Evolutionary conservation across 2,329 filamentous ascomycete species (phyloP).

Genomic region (Emmonsia crescens): DNA sequence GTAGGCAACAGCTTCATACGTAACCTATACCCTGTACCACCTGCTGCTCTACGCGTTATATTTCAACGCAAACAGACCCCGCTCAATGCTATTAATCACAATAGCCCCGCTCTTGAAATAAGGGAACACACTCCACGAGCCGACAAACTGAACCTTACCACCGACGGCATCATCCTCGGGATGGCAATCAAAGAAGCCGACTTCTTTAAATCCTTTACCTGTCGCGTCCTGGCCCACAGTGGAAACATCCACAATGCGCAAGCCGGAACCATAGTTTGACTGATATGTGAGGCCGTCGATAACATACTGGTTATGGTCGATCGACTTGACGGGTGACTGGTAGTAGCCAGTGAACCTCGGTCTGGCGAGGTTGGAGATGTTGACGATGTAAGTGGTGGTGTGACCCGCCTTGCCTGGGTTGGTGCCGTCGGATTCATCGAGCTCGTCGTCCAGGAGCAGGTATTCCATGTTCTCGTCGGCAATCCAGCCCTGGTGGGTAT

Average conservation of each 20-base stretch:
- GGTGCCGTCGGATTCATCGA: conserved; percentile 37
- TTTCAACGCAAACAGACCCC: conserved; percentile 42
- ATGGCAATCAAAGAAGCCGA: conserved; percentile 42
- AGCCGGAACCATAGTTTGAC: conserved; percentile 42
- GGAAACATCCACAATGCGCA: conserved; percentile 26
- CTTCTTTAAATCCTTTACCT: conserved; percentile 37
- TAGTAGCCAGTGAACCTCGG: conserved; percentile 37
- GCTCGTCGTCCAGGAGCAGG: conserved; percentile 44
- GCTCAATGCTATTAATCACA: conserved; percentile 44
- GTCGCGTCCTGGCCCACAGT: conserved; percentile 29
- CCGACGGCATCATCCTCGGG: conserved; percentile 40
- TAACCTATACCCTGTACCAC: not conserved
- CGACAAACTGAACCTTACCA: conserved; percentile 33
- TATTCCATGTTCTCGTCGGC: conserved; percentile 37
- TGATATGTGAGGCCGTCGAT: conserved; percentile 38
- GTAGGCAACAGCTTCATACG: not conserved
- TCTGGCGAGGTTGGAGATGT: conserved; percentile 35
- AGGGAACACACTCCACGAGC: conserved; percentile 41
- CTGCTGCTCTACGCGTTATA: conserved; percentile 3
- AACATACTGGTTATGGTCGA: conserved; percentile 43
- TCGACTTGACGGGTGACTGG: conserved; percentile 31
- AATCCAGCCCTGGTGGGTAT: conserved; percentile 50
- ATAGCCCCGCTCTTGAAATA: conserved; percentile 41
- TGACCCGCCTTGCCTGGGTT: conserved; percentile 34
- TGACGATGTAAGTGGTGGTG: conserved; percentile 44